Base-by-base conservation (phyloP, 2,329 filamentous ascomycete genomes). In the Penicillium janthinellum region DNA sequence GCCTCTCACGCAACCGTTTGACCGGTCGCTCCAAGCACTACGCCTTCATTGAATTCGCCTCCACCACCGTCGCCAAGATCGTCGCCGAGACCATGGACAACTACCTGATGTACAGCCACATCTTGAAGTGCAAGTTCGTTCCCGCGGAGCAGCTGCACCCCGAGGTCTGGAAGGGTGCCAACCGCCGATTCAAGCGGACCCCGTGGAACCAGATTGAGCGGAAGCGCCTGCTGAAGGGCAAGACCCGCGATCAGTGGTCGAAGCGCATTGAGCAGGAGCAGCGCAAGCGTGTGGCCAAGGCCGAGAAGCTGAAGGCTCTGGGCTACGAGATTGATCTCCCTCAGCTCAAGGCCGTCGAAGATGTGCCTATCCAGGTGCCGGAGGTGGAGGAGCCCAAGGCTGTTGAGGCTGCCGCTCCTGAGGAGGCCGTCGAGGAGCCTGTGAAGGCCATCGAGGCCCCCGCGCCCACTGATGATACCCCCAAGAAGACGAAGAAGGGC, bases 51-150 rank as follows among this genome's bases (percentile, higher is more conserved):
- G 92, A 99, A 78, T 99, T 99, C 72, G 79, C 79, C 2, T 86
- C 85, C 6, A 80, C 83, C 37, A 88, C 92, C 58, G 90, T 92
- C n/a, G 94, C 95, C 41, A 89, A 91, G 70, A 92, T 98, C 68
- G 94, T 96, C 34, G 89, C 91, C 52, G 91, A 92, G 79, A 96
- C 95, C 22, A 99, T 99, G 95, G 87, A 97, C 82, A 96, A 93
- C 79, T 99, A 99, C 78, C 86, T 98, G 41, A 84, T 99, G 72
- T 98, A 96, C 75, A 91, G 92, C 5, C 94, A 97, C 75, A 90
- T 98, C 63, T 83, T 99, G 68, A 94, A 96, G 78, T 94, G 93
- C 78, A 90, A 91, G 73, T 81, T 88, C 25, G 85, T 97, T 4
- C 86, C 91, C 4, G 81, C 86, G 58, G 91, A 90, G 61, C 88